phyloP scores from a whole-genome alignment of 352 stramenopile genomes.

The Pythium scleroteichum region DNA sequence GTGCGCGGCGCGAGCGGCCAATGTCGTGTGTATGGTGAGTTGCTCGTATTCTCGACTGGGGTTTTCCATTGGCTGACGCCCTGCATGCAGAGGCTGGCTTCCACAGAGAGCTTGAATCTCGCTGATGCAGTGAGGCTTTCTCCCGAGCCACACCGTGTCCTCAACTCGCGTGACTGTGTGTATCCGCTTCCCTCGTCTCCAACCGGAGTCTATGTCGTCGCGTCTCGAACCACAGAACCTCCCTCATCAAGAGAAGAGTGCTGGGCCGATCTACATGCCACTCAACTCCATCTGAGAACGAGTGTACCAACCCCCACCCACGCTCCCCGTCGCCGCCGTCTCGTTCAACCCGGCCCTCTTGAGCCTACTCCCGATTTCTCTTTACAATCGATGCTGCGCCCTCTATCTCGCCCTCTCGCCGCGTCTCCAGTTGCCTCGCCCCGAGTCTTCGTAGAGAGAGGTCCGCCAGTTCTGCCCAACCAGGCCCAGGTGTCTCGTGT shows the following conservation, averaged over 20 bases:
- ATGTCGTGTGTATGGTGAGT: slow-evolving; percentile 26
- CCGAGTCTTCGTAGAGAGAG: neutral
- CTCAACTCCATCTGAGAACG: no score
- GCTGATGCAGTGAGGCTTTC: neutral
- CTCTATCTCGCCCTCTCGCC: slow-evolving; percentile 9
- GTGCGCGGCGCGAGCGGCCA: slow-evolving; percentile 12
- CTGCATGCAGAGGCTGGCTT: slow-evolving; percentile 7
- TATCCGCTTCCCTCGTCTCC: slow-evolving; percentile 11
- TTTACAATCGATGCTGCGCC: neutral
- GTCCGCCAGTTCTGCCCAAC: neutral
- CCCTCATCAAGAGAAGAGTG: neutral
- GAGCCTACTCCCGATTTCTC: no score
- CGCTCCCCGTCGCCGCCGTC: neutral
- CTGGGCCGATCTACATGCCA: no score
- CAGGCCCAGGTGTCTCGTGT: neutral
- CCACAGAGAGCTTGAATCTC: neutral
- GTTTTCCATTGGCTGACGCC: neutral
- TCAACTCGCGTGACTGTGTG: slow-evolving; percentile 17
- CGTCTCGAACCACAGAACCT: neutral
- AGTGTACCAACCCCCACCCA: no score
- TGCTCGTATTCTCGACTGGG: neutral
- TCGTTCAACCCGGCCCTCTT: neutral
- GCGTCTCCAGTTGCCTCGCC: slow-evolving; percentile 3
- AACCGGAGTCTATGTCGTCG: slow-evolving; percentile 6
- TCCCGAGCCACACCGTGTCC: neutral